Evolutionary conservation across 176 grass and related monocot genomes (phyloP).

Genomic region (Avena insularis): DNA sequence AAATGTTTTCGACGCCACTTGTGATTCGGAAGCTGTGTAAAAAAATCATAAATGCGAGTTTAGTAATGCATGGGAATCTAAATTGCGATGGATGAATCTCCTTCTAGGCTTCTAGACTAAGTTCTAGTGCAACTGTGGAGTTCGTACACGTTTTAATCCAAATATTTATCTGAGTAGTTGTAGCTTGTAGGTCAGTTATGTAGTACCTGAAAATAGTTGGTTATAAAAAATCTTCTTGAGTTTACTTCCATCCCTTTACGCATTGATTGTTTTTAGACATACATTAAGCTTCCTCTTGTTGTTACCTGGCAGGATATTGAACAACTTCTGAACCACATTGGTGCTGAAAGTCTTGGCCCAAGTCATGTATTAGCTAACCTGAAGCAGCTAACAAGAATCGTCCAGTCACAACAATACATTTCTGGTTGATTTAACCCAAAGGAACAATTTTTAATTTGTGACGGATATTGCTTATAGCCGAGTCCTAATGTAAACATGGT

Average conservation of each 20-base stretch:
- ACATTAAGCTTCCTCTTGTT: not conserved
- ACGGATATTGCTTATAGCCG: slow-evolving; percentile 23
- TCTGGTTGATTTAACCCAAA: slow-evolving; percentile 44
- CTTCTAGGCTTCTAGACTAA: slow-evolving; percentile 14
- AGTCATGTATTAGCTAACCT: slow-evolving; percentile 94
- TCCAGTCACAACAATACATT: slow-evolving; percentile 72
- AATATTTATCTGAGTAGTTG: slow-evolving; percentile 5
- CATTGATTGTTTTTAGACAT: not conserved
- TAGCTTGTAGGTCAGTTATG: not conserved
- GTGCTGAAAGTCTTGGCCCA: slow-evolving; percentile 80
- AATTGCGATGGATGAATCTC: not conserved
- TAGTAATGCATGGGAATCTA: not conserved
- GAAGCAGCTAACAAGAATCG: slow-evolving; percentile 79
- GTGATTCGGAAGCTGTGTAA: not conserved
- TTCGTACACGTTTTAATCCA: not conserved
- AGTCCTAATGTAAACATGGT: slow-evolving; percentile 40
- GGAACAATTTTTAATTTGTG: slow-evolving; percentile 27
- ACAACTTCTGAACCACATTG: slow-evolving; percentile 89
- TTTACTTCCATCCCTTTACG: not conserved
- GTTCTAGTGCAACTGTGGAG: not conserved
- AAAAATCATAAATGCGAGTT: slow-evolving; percentile 10
- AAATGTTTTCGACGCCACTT: not conserved
- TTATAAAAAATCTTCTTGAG: not conserved
- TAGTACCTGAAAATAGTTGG: not conserved
- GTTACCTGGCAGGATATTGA: slow-evolving; percentile 66